phyloP scores from a whole-genome alignment of 2,329 filamentous ascomycete species.

The Stachybotrys echinatus region DNA sequence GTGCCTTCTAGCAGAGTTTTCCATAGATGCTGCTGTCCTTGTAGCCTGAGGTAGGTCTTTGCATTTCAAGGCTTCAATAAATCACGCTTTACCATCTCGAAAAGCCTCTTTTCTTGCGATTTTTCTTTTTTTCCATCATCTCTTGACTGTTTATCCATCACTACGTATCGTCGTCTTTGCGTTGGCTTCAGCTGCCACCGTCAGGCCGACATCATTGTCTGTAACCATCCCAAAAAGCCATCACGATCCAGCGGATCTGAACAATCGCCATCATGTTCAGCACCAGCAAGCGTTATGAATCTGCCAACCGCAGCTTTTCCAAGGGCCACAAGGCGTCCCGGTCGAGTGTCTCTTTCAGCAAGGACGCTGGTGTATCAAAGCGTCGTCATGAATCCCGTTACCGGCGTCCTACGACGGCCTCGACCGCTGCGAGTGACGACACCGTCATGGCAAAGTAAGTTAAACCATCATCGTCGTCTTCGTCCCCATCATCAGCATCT shows the following conservation, averaged over 20 bases:
- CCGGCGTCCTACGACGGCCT: slow-evolving; percentile 43
- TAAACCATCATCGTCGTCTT: too few relatives aligned
- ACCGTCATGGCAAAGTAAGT: slow-evolving; percentile 40
- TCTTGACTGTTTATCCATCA: slow-evolving; percentile 4
- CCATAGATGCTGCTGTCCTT: slow-evolving; percentile 10
- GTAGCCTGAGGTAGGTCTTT: slow-evolving; percentile 26
- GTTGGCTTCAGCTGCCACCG: neutral
- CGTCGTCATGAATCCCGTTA: slow-evolving; percentile 44
- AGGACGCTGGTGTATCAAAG: slow-evolving; percentile 49
- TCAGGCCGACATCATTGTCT: too few relatives aligned
- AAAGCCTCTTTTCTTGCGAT: slow-evolving; percentile 8
- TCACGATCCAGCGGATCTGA: too few relatives aligned
- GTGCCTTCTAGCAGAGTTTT: slow-evolving; percentile 8
- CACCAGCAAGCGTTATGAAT: slow-evolving; percentile 36
- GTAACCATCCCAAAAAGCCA: too few relatives aligned
- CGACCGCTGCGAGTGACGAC: slow-evolving; percentile 32
- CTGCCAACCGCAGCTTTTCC: slow-evolving; percentile 45
- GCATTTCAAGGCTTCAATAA: neutral
- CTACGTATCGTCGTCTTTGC: neutral
- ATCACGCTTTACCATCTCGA: slow-evolving; percentile 1
- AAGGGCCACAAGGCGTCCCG: slow-evolving; percentile 45
- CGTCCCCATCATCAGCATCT: neutral
- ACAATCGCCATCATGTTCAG: slow-evolving; percentile 39
- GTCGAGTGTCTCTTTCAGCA: slow-evolving; percentile 50
- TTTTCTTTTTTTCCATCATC: slow-evolving; percentile 8